Conservation (phyloP, 2,329 filamentous ascomycete genomes). For the Trichoderma sp. region DNA sequence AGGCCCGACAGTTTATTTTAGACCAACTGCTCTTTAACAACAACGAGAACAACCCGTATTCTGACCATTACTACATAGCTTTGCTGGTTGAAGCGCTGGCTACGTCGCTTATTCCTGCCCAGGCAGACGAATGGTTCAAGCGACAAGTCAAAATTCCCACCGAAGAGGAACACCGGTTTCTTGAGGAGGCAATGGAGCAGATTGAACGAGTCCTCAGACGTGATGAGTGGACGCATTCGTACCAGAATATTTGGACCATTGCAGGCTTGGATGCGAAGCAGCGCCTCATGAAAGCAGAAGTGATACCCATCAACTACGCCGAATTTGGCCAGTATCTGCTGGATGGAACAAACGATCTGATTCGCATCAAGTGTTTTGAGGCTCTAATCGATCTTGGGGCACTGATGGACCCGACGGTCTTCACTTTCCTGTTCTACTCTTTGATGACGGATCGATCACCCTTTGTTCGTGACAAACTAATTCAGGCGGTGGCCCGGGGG, state of each 20-base stretch:
- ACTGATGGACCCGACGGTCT: slow-evolving; percentile 56
- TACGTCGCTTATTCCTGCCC: slow-evolving; percentile 56
- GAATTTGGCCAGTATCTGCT: slow-evolving; percentile 66
- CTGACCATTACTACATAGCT: slow-evolving; percentile 86
- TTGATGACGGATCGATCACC: slow-evolving; percentile 65
- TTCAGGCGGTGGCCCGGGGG: slow-evolving; percentile 60
- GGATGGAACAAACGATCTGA: slow-evolving; percentile 62
- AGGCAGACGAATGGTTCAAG: slow-evolving; percentile 49
- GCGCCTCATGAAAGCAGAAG: slow-evolving; percentile 63
- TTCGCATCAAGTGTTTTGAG: slow-evolving; percentile 67
- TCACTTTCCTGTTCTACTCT: slow-evolving; percentile 58
- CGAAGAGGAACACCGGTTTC: slow-evolving; percentile 51
- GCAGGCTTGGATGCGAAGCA: slow-evolving; percentile 63
- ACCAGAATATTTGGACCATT: slow-evolving; percentile 67
- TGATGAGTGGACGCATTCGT: slow-evolving; percentile 69
- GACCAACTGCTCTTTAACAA: slow-evolving; percentile 93
- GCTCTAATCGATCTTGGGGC: slow-evolving; percentile 64
- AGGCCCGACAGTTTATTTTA: slow-evolving; percentile 80
- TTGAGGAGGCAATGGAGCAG: slow-evolving; percentile 58
- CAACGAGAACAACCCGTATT: slow-evolving; percentile 85
- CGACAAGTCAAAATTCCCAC: slow-evolving; percentile 48
- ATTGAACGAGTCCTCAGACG: slow-evolving; percentile 68
- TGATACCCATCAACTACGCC: slow-evolving; percentile 55
- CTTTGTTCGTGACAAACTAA: slow-evolving; percentile 61
- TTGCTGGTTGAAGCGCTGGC: slow-evolving; percentile 69